Conservation (phyloP, 768 basidiomycete genomes). For the Naematelia aurantialba region DNA sequence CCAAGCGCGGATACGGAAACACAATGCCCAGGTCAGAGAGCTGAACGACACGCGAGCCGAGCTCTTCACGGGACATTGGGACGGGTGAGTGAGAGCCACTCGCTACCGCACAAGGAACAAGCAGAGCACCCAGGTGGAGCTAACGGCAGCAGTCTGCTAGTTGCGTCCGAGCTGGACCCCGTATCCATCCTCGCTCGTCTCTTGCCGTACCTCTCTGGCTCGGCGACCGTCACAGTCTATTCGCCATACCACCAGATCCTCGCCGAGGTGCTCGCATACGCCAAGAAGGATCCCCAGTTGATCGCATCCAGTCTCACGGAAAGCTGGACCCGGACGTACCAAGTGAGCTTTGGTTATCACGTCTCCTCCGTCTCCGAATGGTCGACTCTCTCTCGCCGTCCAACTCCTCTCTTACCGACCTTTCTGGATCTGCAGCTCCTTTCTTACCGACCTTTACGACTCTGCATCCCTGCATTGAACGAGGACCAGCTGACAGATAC, state of each 20-base stretch:
- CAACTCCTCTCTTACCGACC: neutral
- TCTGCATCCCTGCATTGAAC: too few relatives aligned
- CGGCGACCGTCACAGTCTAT: conserved; percentile 79
- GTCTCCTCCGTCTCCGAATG: too few relatives aligned
- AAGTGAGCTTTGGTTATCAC: too few relatives aligned
- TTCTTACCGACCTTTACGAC: too few relatives aligned
- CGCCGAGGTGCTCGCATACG: conserved; percentile 67
- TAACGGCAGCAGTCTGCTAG: conserved; percentile 74
- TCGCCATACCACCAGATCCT: conserved; percentile 78
- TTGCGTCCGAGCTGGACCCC: conserved; percentile 82
- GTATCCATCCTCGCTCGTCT: conserved; percentile 72
- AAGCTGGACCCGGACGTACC: conserved; percentile 82
- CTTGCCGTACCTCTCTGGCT: conserved; percentile 74
- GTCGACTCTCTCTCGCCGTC: neutral
- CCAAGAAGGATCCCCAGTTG: conserved; percentile 65
- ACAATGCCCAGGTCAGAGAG: conserved; percentile 65
- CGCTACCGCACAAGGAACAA: too few relatives aligned
- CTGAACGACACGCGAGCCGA: conserved; percentile 69
- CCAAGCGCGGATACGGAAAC: conserved; percentile 55
- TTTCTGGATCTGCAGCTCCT: neutral
- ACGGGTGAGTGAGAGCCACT: conserved; percentile 59
- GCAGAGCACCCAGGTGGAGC: too few relatives aligned
- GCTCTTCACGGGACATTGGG: conserved; percentile 80
- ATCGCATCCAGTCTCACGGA: conserved; percentile 78
- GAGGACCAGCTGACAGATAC: too few relatives aligned